Percentiles rank a stretch among this genome's conserved stretches.
phyloP scores from a whole-genome alignment of 495 filamentous ascomycete genomes.

The Pseudomonodictys pantanalensis region DNA sequence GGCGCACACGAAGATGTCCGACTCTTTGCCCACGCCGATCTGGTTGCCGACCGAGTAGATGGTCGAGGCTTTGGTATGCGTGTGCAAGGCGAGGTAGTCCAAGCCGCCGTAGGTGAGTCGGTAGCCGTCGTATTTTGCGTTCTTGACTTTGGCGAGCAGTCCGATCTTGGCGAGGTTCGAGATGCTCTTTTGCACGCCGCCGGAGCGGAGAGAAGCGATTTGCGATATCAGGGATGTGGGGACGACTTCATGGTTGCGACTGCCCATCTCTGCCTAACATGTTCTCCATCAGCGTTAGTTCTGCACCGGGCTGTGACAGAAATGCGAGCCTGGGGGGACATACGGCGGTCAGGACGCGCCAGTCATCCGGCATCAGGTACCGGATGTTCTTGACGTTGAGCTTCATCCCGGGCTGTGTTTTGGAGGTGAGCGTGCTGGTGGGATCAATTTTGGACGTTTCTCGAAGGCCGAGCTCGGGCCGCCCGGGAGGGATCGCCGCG shows the following conservation, averaged over 20 bases:
- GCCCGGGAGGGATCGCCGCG: background rate
- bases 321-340: slow-evolving; percentile 30
- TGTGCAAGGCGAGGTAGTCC: slow-evolving; percentile 91
- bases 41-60: slow-evolving; percentile 93
- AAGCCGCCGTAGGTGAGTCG: slow-evolving; percentile 94
- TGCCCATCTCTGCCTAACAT: slow-evolving; percentile 80
- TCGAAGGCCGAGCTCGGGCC: slow-evolving; percentile 15
- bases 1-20: slow-evolving; percentile 90
- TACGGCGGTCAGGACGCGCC: slow-evolving; percentile 91
- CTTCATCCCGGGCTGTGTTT: slow-evolving; percentile 64
- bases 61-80: slow-evolving; percentile 70
- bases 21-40: slow-evolving; percentile 96
- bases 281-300: slow-evolving; percentile 41
- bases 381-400: slow-evolving; percentile 88
- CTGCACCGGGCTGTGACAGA: slow-evolving; percentile 29
- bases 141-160: slow-evolving; percentile 87
- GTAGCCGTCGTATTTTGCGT: slow-evolving; percentile 97
- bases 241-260: slow-evolving; percentile 94
- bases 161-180: slow-evolving; percentile 88
- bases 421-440: background rate
- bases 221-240: slow-evolving; percentile 84
- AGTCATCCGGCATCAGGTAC: slow-evolving; percentile 89
- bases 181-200: slow-evolving; percentile 82
- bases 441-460: slow-evolving; percentile 17
- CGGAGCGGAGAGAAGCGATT: slow-evolving; percentile 75